phyloP scores from a whole-genome alignment of 179 eudicot genomes.

The Patellifolia procumbens region DNA sequence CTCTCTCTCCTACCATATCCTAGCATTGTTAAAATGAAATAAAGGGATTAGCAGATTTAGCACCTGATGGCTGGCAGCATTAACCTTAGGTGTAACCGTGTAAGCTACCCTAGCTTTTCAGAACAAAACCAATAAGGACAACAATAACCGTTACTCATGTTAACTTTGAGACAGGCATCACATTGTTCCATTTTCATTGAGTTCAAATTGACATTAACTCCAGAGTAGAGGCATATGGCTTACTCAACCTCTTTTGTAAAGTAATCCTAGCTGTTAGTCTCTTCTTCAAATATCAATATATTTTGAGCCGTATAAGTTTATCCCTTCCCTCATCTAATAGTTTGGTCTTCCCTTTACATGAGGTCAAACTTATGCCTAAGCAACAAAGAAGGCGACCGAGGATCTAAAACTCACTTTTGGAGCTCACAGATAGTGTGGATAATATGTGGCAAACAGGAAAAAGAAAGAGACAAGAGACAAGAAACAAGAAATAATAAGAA shows the following conservation, averaged over 20 bases:
- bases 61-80: neutral
- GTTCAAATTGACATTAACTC: neutral
- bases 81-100: neutral
- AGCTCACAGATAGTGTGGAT: no score
- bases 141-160: neutral
- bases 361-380: neutral
- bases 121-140: neutral
- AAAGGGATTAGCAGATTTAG: neutral
- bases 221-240: neutral
- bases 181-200: neutral
- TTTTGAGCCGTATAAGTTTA: neutral
- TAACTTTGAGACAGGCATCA: neutral
- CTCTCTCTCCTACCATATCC: neutral
- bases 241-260: neutral
- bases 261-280: neutral
- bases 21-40: no score
- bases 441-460: no score
- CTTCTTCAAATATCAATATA: neutral
- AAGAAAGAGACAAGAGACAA: no score
- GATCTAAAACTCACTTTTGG: no score
- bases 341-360: neutral
- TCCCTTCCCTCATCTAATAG: neutral
- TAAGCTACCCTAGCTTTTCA: neutral
- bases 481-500: no score
- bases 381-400: no score